Percentiles rank a stretch among this genome's conserved stretches.
Evolutionary conservation across 2,329 filamentous ascomycete genomes (phyloP).

Genomic region (Pseudogymnoascus sp.): DNA sequence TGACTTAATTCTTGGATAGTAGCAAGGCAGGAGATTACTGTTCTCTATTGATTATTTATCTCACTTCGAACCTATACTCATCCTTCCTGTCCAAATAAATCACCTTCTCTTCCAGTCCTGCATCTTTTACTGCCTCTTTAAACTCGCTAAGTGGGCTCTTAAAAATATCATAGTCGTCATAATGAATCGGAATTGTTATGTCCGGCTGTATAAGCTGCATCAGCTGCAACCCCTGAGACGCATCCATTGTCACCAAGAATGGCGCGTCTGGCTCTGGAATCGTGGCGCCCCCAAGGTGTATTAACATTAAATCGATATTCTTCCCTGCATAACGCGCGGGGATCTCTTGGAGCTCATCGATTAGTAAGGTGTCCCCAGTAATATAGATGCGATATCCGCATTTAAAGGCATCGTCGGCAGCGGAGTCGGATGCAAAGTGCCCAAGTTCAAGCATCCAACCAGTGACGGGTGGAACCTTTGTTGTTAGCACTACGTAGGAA

Average conservation of each 20-base stretch:
- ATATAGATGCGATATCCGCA: slow-evolving; percentile 57
- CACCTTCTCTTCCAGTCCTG: too few relatives aligned
- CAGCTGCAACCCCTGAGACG: slow-evolving; percentile 52
- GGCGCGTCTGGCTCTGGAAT: slow-evolving; percentile 53
- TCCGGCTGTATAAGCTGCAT: slow-evolving; percentile 53
- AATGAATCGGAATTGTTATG: slow-evolving; percentile 57
- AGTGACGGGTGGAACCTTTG: slow-evolving; percentile 52
- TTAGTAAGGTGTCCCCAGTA: slow-evolving; percentile 57
- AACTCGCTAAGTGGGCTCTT: too few relatives aligned
- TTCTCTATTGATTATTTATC: too few relatives aligned
- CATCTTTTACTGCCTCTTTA: too few relatives aligned
- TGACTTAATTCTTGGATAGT: too few relatives aligned
- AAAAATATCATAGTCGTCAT: slow-evolving; percentile 35
- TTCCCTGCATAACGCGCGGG: slow-evolving; percentile 45
- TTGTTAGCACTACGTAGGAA: not conserved
- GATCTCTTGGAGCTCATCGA: slow-evolving; percentile 56
- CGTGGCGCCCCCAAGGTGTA: slow-evolving; percentile 59
- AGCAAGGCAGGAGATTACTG: too few relatives aligned
- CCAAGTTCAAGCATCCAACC: slow-evolving; percentile 62
- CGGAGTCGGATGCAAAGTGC: slow-evolving; percentile 27
- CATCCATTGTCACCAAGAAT: slow-evolving; percentile 61
- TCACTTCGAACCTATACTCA: too few relatives aligned
- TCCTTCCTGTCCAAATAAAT: too few relatives aligned
- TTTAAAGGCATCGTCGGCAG: slow-evolving; percentile 26
- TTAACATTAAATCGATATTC: slow-evolving; percentile 58